Evolutionary conservation across 768 basidiomycete species (phyloP), one percentile per base, ranked within the genome.

Genomic region (Lactifluus pinguis): DNA sequence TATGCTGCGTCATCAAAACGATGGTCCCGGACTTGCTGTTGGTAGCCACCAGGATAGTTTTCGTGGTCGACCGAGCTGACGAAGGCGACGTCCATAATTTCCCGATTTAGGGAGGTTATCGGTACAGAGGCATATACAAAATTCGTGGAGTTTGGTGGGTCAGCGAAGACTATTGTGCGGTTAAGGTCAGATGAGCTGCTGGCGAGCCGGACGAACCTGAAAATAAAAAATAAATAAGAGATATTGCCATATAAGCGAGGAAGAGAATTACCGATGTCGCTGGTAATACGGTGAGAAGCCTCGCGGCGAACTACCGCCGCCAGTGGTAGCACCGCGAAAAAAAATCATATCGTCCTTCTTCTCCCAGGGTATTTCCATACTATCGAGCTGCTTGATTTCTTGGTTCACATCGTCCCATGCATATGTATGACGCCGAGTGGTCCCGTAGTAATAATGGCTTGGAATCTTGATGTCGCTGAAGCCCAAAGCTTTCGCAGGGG

Each of bases 251-350:
- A 57, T 36, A 52, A 47, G 56, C 53, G 53, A 59, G 48, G 34
- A 61, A 53, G 51, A 49, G 11, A 68, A 69, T 44, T 64, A 87
- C 85, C 93, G 79, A 71, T 97, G 94, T 49, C 94, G 80, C 61
- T 98, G 94, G 66, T 94, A 97, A 64, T 84, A 81, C 2, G 83
- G 74, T 2, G 89, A 75, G 69, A 90, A 95, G 0, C 94, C 93
- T 0, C 84, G 82, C 1, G 94, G 94, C 42, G 86, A 86, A 63
- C 80, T 89, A 34, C 94, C 94, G 1, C 95, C 95, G 57, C 97
- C 97, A 0, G 95, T 98, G 0, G 92, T 95, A 2, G 94, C 92
- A 11, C 97, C 97, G 49, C 97, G 77, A 92, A 95, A 99, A 72
- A 95, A 95, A 45, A 98, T 81, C 69, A 82, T 83, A 70, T 92